Base-by-base conservation (phyloP, 371 early-diverging fungal species). In the Apophysomyces ossiformis region DNA sequence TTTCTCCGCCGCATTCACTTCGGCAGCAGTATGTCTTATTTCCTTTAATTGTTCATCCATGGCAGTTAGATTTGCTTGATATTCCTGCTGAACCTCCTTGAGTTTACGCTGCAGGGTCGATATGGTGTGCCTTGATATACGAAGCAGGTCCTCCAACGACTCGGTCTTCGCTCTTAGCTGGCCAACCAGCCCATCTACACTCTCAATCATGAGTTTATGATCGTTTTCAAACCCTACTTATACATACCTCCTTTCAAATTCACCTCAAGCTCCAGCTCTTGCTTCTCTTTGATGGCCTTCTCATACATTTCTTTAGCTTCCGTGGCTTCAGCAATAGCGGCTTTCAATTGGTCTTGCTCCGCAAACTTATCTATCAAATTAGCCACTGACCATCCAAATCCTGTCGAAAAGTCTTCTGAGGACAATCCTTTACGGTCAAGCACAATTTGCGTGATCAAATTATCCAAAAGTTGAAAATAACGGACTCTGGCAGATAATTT, bases 381-480 rank as follows among this genome's bases (percentile, higher is more conserved):
- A 4, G 84, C 85, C 7, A 95, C 93, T 12, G 89, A 89, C 63
- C 89, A 84, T 1, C 90, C 83, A 71, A 77, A 81, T 7, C 76
- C 71, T 7, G 64, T 66, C 0, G 83, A 71, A 39, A 83, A 85
- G 57, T 88, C 86, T 37, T 90, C 89, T 0, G 90, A 84, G 37
- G 66, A 60, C 32, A 90, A 73, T 1, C 87, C 91, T 63, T 89
- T 88, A 37, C 92, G 79, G 60, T 95, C 93, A 68, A 94, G 82
- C 7, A 95, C 92, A 1, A 95, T 87, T 61, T 94, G 91, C 7
- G 92, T 89, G 18, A 94, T 77, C 12, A 94, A 72, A 45, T 87
- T 83, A 70, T 95, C 94, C 46, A 95, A 76, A 26, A 95, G 73
- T 64, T 93, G 94, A 66, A 89, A 91, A 66, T 93, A 94, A 6